Evolutionary conservation across 805 yeast species (phyloP).

Genomic region (Candida andamanensis): DNA sequence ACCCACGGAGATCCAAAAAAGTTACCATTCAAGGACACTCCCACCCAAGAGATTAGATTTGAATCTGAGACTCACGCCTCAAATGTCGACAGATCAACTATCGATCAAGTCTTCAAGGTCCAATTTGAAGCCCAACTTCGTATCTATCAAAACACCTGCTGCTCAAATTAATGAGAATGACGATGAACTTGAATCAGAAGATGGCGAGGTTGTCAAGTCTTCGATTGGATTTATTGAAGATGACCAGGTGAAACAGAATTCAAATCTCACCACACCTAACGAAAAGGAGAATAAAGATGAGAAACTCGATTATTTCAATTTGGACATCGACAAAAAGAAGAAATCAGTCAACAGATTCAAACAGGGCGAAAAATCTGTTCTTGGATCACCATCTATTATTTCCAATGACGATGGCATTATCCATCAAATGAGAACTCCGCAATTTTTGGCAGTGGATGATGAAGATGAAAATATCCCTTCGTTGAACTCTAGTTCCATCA

Average conservation of each 20-base stretch:
- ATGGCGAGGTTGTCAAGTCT: conserved; percentile 46
- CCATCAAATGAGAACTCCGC: conserved; percentile 30
- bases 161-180: conserved; percentile 65
- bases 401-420: conserved; percentile 32
- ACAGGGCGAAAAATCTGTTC: conserved; percentile 4
- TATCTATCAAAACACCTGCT: conserved; percentile 67
- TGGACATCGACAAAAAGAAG: conserved; percentile 7
- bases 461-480: conserved; percentile 15
- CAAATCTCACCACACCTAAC: conserved; percentile 5
- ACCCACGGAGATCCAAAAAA: background rate
- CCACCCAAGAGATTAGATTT: conserved; percentile 1
- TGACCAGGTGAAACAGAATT: conserved; percentile 7
- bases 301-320: conserved; percentile 11
- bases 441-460: conserved; percentile 25
- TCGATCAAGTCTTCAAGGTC: conserved; percentile 31
- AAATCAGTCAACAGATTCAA: conserved; percentile 5
- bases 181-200: conserved; percentile 46
- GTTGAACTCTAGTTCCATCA: conserved; percentile 9
- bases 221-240: conserved; percentile 58
- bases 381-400: conserved; percentile 30
- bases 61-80: conserved; percentile 2
- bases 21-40: no score
- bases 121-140: conserved; percentile 54
- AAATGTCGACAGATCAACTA: conserved; percentile 20
- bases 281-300: conserved; percentile 12